Evolutionary conservation across 345 rosid genomes (phyloP), one percentile per base, ranked within the genome.

Genomic region (Brassica cretica): DNA sequence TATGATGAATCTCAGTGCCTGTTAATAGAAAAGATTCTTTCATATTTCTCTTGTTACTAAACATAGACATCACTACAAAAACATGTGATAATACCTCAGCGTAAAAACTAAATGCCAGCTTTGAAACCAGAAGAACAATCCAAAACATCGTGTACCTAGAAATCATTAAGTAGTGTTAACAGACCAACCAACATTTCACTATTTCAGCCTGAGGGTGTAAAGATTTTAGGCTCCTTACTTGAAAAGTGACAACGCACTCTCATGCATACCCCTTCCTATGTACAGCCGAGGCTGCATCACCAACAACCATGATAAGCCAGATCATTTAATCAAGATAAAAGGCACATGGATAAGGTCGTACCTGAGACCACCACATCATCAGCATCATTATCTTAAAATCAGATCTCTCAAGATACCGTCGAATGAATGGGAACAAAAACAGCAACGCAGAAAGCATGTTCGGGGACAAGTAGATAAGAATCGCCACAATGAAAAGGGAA

Each of bases 331-430:
- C 56, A 70, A 70, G 33, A 33, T 27, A 53, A 68, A 32, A 15
- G 49, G 55, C 64, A 69, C 21, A 74, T 63, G 53, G 64, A 75
- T 29, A 64, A 41, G 7, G 27, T 82, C 21, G 51, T 82, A 87
- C 90, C 90, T 85, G 90, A 82, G 90, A 87, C 90, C 90, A 87
- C 90, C 90, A 87, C 90, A 87, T 84, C 76, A 84, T 72, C 70
- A 87, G 76, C 87, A 74, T 87, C 74, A 77, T 66, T 73, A 87
- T 78, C 81, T 72, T 85, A 66, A 78, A 66, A 75, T 87, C 49
- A 46, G 88, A 87, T 44, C 84, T 81, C 76, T 85, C 88, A 74
- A 87, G 85, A 75, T 74, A 64, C 16, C 90, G 85, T 27, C 86
- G 86, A 65, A 87, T 66, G 79, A 82, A 82, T 53, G 90, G 90